Base-by-base conservation (phyloP, 2,329 filamentous ascomycete genomes). In the Verticillium klebahnii region DNA sequence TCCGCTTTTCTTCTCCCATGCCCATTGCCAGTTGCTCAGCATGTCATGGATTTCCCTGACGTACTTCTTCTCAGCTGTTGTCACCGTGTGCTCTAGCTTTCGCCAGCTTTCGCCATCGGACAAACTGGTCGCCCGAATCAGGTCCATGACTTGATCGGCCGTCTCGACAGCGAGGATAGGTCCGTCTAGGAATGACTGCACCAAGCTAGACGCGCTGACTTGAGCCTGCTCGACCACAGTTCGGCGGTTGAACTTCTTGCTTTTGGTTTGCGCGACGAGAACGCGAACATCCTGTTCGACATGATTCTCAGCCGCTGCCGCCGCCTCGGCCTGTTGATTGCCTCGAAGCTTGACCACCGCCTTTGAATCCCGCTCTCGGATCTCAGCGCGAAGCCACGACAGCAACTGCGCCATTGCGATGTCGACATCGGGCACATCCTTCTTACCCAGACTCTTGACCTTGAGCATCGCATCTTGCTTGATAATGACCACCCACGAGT, bases 151-250 rank as follows among this genome's bases (percentile, higher is more conserved):
- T 57, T 90, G 86, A 69, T 97, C 93, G 59, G 91, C 89, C 1
- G 91, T 92, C 75, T 98, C 94, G 59, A 98, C 89, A 1, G 93
- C 94, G 11, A 91, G 85, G 62, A 97, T 91, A 0, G 93, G 92
- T 0, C 91, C 91, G 34, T 89, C 85, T 5, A 91, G 80, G 67
- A 92, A 92, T 5, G 85, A 85, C 36, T 89, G 85, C 14, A 92
- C 83, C 39, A 93, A 81, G 61, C 84, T 85, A 34, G 85, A 82
- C 5, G 80, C 81, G 65, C 79, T 82, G 61, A 71, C 73, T 75
- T 86, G 86, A 64, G 89, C 89, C 67, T 93, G 90, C 72, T 96
- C 92, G 57, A 97, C 88, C 58, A 98, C 92, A 32, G 89, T 89
- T 70, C 88, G 88, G 60, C 94, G 88, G 75, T 97, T 97, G 65